phyloP scores from a whole-genome alignment of 495 filamentous ascomycete genomes.

The Penicillium desertorum region DNA sequence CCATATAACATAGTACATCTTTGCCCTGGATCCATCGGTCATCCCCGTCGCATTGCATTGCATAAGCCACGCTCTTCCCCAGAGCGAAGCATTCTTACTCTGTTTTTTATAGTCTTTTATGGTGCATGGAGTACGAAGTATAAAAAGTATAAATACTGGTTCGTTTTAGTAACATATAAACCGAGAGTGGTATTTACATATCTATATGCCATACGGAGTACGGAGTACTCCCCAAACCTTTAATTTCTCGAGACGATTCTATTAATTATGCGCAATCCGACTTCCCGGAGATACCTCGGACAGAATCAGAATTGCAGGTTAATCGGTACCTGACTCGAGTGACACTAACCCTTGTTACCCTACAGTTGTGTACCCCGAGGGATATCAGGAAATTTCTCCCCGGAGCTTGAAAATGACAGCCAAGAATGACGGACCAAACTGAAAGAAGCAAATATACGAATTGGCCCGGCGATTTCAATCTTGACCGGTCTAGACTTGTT shows the following conservation, averaged over 20 bases:
- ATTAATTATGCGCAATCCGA: neutral
- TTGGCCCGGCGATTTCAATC: conserved; percentile 21
- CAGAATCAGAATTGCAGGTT: conserved; percentile 11
- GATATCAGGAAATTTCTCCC: conserved; percentile 11
- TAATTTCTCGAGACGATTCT: too few species aligned
- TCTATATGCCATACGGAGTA: too few species aligned
- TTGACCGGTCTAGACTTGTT: conserved; percentile 32
- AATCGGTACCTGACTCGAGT: conserved; percentile 20
- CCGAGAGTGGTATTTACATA: too few species aligned
- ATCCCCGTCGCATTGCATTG: conserved; percentile 34
- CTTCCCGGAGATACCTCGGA: conserved; percentile 4
- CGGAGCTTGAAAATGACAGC: conserved; percentile 6
- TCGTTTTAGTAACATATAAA: neutral
- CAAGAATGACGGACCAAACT: conserved; percentile 4
- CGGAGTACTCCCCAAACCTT: too few species aligned
- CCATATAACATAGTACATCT: conserved; percentile 4
- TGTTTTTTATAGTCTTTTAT: neutral
- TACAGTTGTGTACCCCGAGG: conserved; percentile 18
- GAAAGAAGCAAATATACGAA: conserved; percentile 24
- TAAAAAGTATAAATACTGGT: neutral
- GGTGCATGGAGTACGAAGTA: neutral
- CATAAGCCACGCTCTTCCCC: conserved; percentile 29
- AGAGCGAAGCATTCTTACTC: conserved; percentile 10
- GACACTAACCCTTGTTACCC: conserved; percentile 8
- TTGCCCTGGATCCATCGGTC: conserved; percentile 24